Base-by-base conservation (phyloP, 495 filamentous ascomycete genomes). In the Pyrenopolyporus hunteri region DNA sequence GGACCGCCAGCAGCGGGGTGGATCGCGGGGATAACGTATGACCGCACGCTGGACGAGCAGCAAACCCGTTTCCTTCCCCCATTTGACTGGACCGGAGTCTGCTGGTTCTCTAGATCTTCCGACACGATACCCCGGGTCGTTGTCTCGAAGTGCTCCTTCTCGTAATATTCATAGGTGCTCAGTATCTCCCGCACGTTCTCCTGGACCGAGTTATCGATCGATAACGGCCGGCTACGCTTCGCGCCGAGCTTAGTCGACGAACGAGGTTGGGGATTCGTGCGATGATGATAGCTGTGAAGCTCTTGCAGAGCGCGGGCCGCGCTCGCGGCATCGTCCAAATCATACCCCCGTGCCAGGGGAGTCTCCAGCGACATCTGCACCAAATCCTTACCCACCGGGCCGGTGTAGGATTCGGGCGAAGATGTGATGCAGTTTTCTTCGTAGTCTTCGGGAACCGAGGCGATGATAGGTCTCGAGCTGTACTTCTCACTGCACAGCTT, bases 221-320 rank as follows among this genome's bases (percentile, higher is more conserved):
- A 91, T 17, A 80, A 73, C 3, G 89, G 82, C 31, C 90, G 82
- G 63, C 84, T 85, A 45, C 91, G 87, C 73, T 95, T 95, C 31
- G 73, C 59, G 20, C 80, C 73, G 13, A 59, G 66, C 59, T 67
- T 76, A 26, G 55, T 46, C 4, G 49, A 22, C 22, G 49, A 14
- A 39, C 32, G 31, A 47, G 32, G 54, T 19, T 48, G 67, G 73
- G 77, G 61, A 69, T 72, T 70, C 74, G 70, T 59, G 64, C 62
- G 59, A 6, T 69, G 70, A 22, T 74, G 73, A 46, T 73, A 73
- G 61, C 71, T 80, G 52, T 73, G 83, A 70, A 92, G 76, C 59
- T 90, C 84, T 63, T 86, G 88, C 7, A 90, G 78, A 66, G 83
- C 85, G 61, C 83, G 81, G 10, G 89, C 88, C n/a, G 88, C 88